These are phyloP conservation scores for Aspergillus tubingensis DNA, from an alignment of 2,329 filamentous ascomycete species.

Conservation along the genomic window DNA sequence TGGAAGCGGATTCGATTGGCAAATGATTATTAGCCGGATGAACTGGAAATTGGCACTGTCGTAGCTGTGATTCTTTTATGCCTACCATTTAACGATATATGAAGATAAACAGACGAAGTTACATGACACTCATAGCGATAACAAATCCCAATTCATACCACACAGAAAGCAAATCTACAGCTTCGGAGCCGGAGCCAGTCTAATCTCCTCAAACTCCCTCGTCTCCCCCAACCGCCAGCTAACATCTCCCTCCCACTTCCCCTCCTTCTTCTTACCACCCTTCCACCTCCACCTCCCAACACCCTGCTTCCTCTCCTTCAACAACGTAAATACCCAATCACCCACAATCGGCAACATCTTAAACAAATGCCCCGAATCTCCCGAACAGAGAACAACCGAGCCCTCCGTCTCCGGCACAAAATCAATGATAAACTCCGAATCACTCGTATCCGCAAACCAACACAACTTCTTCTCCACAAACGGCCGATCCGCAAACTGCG, in stretches of 20 bases:
- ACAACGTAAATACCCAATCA: conserved; percentile 53
- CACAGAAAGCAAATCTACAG: conserved; percentile 11
- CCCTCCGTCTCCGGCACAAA: conserved; percentile 54
- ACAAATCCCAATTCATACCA: no score
- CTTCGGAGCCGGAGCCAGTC: conserved; percentile 22
- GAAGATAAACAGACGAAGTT: neutral
- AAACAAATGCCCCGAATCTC: conserved; percentile 64
- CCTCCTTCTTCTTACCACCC: conserved; percentile 24
- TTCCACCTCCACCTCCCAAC: conserved; percentile 58
- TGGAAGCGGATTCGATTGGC: conserved; percentile 2
- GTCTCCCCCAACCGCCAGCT: conserved; percentile 51
- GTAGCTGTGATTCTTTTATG: neutral
- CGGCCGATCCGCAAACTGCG: conserved; percentile 55
- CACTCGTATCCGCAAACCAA: conserved; percentile 64
- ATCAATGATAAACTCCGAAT: conserved; percentile 64
- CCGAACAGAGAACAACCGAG: conserved; percentile 55
- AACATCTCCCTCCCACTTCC: conserved; percentile 42
- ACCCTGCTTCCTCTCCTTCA: conserved; percentile 42
- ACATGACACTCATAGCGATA: no score
- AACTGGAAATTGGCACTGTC: conserved; percentile 3
- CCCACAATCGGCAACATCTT: conserved; percentile 65
- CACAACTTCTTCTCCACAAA: conserved; percentile 61
- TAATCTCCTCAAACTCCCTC: conserved; percentile 30
- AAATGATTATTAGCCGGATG: conserved; percentile 2
- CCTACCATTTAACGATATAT: neutral